Evolutionary conservation across 768 basidiomycete genomes (phyloP).

Genomic region (Suillus hirtellus): DNA sequence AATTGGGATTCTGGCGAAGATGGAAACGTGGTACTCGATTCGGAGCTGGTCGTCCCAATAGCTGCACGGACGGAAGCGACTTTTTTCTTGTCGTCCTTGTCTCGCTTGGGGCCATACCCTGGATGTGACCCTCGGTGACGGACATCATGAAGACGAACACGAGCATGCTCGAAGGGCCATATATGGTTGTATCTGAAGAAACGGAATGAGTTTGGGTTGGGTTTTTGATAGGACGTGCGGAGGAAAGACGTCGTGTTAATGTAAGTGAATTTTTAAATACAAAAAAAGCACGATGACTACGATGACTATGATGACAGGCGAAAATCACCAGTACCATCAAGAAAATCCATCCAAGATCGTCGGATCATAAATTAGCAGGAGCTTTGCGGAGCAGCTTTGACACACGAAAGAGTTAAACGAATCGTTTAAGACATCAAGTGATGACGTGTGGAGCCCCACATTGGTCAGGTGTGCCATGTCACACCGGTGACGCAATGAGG

Average conservation of each 20-base stretch:
- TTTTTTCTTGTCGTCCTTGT: conserved; percentile 24
- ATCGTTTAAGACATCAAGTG: background rate
- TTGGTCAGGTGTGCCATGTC: background rate
- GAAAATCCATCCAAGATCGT: background rate
- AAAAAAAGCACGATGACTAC: background rate
- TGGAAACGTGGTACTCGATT: background rate
- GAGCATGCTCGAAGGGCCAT: conserved; percentile 96
- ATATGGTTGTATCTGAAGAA: conserved; percentile 85
- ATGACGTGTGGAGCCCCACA: background rate
- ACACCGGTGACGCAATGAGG: background rate
- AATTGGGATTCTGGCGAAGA: background rate
- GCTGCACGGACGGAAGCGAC: background rate
- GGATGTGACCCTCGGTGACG: conserved; percentile 34
- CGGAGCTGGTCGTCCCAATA: background rate
- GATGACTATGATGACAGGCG: background rate
- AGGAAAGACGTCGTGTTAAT: background rate
- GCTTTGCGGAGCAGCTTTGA: background rate
- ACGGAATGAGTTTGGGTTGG: conserved; percentile 4
- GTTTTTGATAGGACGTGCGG: background rate
- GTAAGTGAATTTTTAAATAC: background rate
- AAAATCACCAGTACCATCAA: background rate
- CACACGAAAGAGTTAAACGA: background rate
- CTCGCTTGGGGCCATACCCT: conserved; percentile 5
- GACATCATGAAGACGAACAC: conserved; percentile 64
- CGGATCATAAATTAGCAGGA: background rate